Conservation (phyloP, 441 rosid genomes). For the Adansonia grandidieri region DNA sequence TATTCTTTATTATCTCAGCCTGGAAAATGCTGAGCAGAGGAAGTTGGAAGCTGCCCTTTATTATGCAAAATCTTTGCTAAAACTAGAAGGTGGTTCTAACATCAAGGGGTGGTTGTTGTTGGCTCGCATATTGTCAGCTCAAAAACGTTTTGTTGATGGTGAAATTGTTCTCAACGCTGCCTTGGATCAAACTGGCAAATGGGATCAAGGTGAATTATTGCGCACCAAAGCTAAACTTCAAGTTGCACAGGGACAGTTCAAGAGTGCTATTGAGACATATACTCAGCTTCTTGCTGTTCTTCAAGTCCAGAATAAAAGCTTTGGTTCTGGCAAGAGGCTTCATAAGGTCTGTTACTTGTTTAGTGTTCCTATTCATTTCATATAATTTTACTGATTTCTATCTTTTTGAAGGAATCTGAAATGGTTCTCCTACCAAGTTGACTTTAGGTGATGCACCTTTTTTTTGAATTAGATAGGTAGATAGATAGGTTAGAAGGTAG, state of each 20-base stretch:
- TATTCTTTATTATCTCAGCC: slow-evolving; percentile 59
- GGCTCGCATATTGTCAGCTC: slow-evolving; percentile 82
- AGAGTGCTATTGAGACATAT: slow-evolving; percentile 64
- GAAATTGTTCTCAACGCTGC: slow-evolving; percentile 66
- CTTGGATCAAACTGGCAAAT: slow-evolving; percentile 74
- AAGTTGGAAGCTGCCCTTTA: slow-evolving; percentile 64
- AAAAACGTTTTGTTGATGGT: slow-evolving; percentile 63
- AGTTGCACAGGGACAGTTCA: slow-evolving; percentile 65
- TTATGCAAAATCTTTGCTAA: slow-evolving; percentile 58
- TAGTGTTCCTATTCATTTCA: neutral
- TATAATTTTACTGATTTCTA: neutral
- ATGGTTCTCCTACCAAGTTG: neutral
- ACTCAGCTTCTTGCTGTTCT: slow-evolving; percentile 80
- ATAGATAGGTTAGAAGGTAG: neutral
- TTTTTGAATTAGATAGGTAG: slow-evolving; percentile 9
- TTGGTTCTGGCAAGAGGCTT: slow-evolving; percentile 48
- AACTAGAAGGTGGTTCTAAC: slow-evolving; percentile 62
- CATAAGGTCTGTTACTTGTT: slow-evolving; percentile 48
- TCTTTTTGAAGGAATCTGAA: slow-evolving; percentile 12
- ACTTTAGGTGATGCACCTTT: neutral
- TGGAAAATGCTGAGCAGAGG: slow-evolving; percentile 84
- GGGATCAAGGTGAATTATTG: slow-evolving; percentile 86
- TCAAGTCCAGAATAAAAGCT: slow-evolving; percentile 76
- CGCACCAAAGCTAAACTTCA: slow-evolving; percentile 81
- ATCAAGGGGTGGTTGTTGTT: slow-evolving; percentile 64